Evolutionary conservation across 2,329 filamentous ascomycete species (phyloP).

Genomic region (Conoideocrella luteorostrata): DNA sequence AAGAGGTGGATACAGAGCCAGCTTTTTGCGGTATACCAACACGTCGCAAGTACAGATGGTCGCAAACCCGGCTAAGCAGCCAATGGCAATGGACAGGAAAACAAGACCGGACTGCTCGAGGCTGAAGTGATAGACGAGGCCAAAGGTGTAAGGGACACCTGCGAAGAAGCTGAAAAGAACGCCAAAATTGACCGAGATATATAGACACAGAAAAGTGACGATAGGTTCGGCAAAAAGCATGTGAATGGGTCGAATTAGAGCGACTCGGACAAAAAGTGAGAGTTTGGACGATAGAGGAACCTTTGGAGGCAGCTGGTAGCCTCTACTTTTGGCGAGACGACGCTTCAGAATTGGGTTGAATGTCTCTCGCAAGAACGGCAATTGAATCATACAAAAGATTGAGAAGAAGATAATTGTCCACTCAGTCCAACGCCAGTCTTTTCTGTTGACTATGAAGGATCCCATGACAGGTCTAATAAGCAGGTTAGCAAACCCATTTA

Average conservation of each 20-base stretch:
- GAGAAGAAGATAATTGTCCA: constrained; percentile 44
- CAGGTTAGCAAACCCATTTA: no score
- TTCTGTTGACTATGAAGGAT: constrained; percentile 38
- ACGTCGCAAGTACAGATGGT: constrained; percentile 35
- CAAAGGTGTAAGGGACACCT: constrained; percentile 42
- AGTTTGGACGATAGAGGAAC: constrained; percentile 20
- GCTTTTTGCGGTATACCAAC: constrained; percentile 34
- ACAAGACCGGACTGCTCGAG: constrained; percentile 36
- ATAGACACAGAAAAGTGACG: constrained; percentile 47
- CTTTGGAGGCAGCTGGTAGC: constrained; percentile 17
- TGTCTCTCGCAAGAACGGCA: constrained; percentile 44
- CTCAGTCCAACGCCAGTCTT: constrained; percentile 48
- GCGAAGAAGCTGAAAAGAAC: constrained; percentile 49
- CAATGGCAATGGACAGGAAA: constrained; percentile 39
- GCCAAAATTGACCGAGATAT: constrained; percentile 44
- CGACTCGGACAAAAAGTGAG: constrained; percentile 31
- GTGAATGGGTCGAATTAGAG: constrained; percentile 43
- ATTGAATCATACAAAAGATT: constrained; percentile 27
- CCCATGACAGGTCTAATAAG: constrained; percentile 38
- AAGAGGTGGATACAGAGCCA: constrained; percentile 23
- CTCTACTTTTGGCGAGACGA: constrained; percentile 29
- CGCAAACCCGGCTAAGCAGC: constrained; percentile 36
- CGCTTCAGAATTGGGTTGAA: constrained; percentile 46
- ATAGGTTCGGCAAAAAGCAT: constrained; percentile 60
- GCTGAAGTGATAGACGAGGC: constrained; percentile 36